Percentiles rank a stretch among this genome's conserved stretches.
Evolutionary conservation across 371 early-diverging fungal species (phyloP).

Genomic region (Amoeboaphelidium occidentale): DNA sequence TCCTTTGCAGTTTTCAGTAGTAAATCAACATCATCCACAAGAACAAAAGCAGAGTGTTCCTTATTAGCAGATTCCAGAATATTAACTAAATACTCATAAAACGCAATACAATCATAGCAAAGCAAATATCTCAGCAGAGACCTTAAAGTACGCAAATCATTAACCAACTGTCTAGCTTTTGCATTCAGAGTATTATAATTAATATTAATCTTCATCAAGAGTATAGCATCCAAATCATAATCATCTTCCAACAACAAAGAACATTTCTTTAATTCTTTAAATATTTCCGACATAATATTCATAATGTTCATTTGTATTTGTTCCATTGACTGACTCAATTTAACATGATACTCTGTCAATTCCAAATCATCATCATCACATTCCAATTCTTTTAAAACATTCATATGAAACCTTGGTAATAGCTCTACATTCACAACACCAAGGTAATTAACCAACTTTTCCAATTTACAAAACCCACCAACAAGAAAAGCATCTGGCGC

Average conservation of each 20-base stretch:
- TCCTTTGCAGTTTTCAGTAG: neutral
- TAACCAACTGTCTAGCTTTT: no score
- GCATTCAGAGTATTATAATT: no score
- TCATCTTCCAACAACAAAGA: no score
- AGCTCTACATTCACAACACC: neutral
- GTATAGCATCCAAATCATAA: no score
- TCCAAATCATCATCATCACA: no score
- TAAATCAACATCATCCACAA: neutral
- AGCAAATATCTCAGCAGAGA: constrained; percentile 24
- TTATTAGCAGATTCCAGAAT: constrained; percentile 16
- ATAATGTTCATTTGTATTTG: no score
- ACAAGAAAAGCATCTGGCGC: neutral
- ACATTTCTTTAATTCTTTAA: no score
- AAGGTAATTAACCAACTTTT: neutral
- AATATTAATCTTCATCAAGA: no score
- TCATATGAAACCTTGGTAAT: neutral
- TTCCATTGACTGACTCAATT: no score
- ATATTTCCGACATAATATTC: no score
- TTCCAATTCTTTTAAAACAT: neutral
- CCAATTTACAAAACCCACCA: neutral
- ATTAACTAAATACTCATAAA: constrained; percentile 57
- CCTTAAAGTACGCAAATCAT: neutral
- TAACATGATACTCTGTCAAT: no score
- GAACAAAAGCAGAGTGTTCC: no score
- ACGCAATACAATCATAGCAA: constrained; percentile 64